These are phyloP conservation scores for Pyricularia pennisetigena DNA, from an alignment of 2,329 filamentous ascomycete genomes.

Conservation along the genomic window DNA sequence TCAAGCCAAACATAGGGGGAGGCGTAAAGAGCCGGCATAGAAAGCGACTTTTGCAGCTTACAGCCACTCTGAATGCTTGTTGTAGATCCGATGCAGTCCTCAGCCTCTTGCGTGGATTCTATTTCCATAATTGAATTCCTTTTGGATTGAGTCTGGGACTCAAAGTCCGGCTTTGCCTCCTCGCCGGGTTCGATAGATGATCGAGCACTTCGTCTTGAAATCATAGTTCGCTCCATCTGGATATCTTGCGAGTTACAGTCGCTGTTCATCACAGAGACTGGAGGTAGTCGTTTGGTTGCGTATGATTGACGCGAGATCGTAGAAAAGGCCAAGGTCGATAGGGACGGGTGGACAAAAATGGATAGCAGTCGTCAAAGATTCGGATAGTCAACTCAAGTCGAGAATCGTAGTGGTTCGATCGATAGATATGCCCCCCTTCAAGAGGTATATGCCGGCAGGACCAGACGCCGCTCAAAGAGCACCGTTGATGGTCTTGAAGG, in stretches of 20 bases:
- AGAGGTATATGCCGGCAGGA: neutral
- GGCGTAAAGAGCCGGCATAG: neutral
- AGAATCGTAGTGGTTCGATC: neutral
- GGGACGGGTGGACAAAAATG: neutral
- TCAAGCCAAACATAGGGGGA: slow-evolving; percentile 2
- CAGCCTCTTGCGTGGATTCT: neutral
- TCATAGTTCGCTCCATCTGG: slow-evolving; percentile 8
- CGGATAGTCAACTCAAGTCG: neutral
- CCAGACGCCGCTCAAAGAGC: slow-evolving; percentile 3
- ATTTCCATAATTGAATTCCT: slow-evolving; percentile 2
- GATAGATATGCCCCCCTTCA: neutral
- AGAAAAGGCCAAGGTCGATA: neutral
- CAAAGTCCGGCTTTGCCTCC: slow-evolving; percentile 6
- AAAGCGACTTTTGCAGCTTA: neutral
- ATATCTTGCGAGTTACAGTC: neutral
- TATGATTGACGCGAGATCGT: neutral
- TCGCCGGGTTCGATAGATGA: slow-evolving; percentile 11
- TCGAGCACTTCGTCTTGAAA: slow-evolving; percentile 12
- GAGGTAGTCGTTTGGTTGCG: neutral
- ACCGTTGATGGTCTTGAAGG: neutral
- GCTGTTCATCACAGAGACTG: neutral
- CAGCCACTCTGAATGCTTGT: slow-evolving; percentile 1
- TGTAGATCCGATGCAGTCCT: neutral
- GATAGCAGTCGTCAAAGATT: neutral
- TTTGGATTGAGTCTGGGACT: neutral